Conservation (phyloP, 768 basidiomycete species). For the Xanthoconium purpureum region DNA sequence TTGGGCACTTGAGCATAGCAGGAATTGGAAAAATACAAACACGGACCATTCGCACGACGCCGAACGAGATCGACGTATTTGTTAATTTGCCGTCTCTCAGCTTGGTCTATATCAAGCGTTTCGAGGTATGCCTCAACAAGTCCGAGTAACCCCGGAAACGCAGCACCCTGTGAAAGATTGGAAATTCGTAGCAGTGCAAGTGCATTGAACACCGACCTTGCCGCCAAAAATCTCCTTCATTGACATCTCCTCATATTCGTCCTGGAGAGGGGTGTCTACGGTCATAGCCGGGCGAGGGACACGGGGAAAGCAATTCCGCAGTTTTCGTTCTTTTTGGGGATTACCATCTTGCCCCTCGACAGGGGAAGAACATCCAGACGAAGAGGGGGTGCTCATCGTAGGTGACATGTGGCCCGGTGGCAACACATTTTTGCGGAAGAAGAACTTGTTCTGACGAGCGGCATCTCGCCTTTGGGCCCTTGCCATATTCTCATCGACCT, state of each 20-base stretch:
- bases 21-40: not conserved
- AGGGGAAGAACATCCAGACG: slow-evolving; percentile 41
- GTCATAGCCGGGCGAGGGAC: slow-evolving; percentile 46
- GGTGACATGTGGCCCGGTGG: slow-evolving; percentile 43
- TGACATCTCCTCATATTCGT: slow-evolving; percentile 91
- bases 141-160: slow-evolving; percentile 78
- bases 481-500: slow-evolving; percentile 98
- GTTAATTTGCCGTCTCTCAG: slow-evolving; percentile 59
- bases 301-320: slow-evolving; percentile 71
- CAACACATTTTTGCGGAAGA: slow-evolving; percentile 86
- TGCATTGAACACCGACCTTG: slow-evolving; percentile 48
- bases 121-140: slow-evolving; percentile 83
- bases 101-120: slow-evolving; percentile 71
- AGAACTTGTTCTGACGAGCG: slow-evolving; percentile 70
- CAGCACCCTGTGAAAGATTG: slow-evolving; percentile 43
- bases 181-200: not conserved
- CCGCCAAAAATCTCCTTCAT: slow-evolving; percentile 93
- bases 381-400: slow-evolving; percentile 41
- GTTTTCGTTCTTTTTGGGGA: slow-evolving; percentile 55
- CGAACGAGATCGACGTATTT: slow-evolving; percentile 80
- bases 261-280: slow-evolving; percentile 55
- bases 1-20: slow-evolving; percentile 27
- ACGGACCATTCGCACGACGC: slow-evolving; percentile 73
- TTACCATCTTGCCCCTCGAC: slow-evolving; percentile 34
- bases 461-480: slow-evolving; percentile 86